Evolutionary conservation across 306 rosid species (phyloP).

Genomic region (Corylus heterophylla): DNA sequence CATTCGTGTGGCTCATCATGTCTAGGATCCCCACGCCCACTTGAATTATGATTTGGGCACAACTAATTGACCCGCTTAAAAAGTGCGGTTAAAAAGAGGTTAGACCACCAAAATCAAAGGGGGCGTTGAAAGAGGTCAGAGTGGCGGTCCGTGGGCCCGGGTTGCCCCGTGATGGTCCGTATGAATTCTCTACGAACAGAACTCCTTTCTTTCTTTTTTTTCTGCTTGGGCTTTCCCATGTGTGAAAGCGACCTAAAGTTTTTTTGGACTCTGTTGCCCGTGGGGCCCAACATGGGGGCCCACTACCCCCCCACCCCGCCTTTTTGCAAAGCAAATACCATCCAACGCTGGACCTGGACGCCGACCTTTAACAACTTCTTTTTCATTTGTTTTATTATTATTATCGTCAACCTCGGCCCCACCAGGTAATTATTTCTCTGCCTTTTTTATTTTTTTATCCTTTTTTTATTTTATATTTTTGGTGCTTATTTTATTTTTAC

Average conservation of each 20-base stretch:
- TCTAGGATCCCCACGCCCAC: not conserved
- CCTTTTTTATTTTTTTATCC: not conserved
- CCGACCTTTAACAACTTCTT: slow-evolving; percentile 42
- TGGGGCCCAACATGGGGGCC: slow-evolving; percentile 69
- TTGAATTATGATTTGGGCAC: slow-evolving; percentile 10
- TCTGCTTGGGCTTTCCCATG: slow-evolving; percentile 40
- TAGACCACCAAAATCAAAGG: too few relatives aligned
- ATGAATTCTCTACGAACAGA: slow-evolving; percentile 40
- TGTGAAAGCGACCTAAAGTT: slow-evolving; percentile 48
- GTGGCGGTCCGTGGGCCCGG: slow-evolving; percentile 39
- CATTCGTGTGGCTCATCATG: not conserved
- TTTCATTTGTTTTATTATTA: slow-evolving; percentile 4
- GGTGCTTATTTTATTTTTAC: not conserved
- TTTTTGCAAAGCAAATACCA: slow-evolving; percentile 38
- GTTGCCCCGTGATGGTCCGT: slow-evolving; percentile 26
- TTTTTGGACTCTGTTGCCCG: slow-evolving; percentile 44
- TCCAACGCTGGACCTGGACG: slow-evolving; percentile 27
- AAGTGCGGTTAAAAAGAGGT: not conserved
- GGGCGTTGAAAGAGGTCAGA: slow-evolving; percentile 9
- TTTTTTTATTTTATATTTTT: not conserved
- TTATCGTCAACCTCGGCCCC: slow-evolving; percentile 41
- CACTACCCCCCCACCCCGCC: slow-evolving; percentile 37
- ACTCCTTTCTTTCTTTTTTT: slow-evolving; percentile 11
- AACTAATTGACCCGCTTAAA: slow-evolving; percentile 10
- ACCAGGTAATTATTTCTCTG: slow-evolving; percentile 39